Base-by-base conservation (phyloP, 2,329 filamentous ascomycete species). In the Stachybotrys chlorohalonatus region DNA sequence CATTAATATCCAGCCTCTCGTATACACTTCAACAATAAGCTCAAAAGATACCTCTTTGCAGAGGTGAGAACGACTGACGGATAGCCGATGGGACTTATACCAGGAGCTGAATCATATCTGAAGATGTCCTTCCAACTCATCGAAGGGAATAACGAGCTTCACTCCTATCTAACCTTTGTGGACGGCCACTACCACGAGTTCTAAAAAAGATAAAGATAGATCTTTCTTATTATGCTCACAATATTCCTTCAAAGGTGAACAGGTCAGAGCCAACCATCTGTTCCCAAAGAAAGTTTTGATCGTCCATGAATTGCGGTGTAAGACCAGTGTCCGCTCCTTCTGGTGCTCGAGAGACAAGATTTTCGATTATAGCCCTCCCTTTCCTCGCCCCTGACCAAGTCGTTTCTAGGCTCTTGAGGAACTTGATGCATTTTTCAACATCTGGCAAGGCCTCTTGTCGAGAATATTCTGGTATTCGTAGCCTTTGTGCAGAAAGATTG, bases 321-420 rank as follows among this genome's bases (percentile, higher is more conserved):
- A 13, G 13, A 3, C 36, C 36, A 42, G 13, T 9, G 36, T 13
- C 13, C 5, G 36, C 13, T 2, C 13, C 9, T 9, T 42, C 36
- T 2, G 9, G 13, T 42, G 36, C 36, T 13, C 36, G 36, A 9
- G 36, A 42, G 9, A 42, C 13, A 9, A 65, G 56, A 24, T 63
- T 55, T 46, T 64, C 61, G 17, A 66, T 61, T n/a, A 66, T 65
- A 13, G 57, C 58, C 11, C 62, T 53, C 31, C 61, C 60, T 8
- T 60, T 55, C 1, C 51, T 45, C 3, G 64, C 64, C 0, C 64
- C 64, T 1, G 63, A 63, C 64, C 63, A 66, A 1, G 57, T 57
- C 17, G 54, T 50, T 51, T 66, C 64, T 0, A 66, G 54, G 7
- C 62, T 61, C 31, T 61, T 61, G 2, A 66, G 52, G 11, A 62